phyloP scores from a whole-genome alignment of 2,329 filamentous ascomycete species.

The Didymella glomerata region DNA sequence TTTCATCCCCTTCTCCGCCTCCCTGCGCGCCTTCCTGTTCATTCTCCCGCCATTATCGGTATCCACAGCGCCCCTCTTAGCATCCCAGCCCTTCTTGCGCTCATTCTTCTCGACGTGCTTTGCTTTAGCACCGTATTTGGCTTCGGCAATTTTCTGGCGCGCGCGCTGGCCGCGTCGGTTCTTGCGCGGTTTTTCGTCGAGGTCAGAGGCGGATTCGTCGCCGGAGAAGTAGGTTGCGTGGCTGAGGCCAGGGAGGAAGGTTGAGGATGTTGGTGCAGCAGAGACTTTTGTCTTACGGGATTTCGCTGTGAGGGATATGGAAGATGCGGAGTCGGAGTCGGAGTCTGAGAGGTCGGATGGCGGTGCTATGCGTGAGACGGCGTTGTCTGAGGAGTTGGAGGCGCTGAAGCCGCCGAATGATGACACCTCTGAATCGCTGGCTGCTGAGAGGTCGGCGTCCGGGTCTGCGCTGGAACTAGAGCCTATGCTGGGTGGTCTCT shows the following conservation, averaged over 20 bases:
- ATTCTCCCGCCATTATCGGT: constrained; percentile 30
- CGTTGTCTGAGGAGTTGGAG: constrained; percentile 6
- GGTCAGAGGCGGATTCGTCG: constrained; percentile 73
- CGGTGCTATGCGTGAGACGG: constrained; percentile 21
- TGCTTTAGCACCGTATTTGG: constrained; percentile 77
- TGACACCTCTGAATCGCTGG: constrained; percentile 20
- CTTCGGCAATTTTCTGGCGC: constrained; percentile 80
- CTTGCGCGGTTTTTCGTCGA: constrained; percentile 67
- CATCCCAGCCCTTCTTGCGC: constrained; percentile 66
- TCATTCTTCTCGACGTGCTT: constrained; percentile 67
- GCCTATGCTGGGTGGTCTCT: constrained; percentile 44
- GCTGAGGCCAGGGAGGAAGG: constrained; percentile 78
- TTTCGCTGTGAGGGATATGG: constrained; percentile 20
- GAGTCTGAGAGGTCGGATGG: constrained; percentile 26
- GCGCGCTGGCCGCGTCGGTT: constrained; percentile 80
- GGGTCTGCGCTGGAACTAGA: constrained; percentile 36
- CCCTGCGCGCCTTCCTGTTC: constrained; percentile 33
- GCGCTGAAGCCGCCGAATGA: constrained; percentile 21
- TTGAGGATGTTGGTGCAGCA: constrained; percentile 54
- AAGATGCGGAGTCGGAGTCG: constrained; percentile 28
- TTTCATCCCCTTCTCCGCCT: constrained; percentile 26
- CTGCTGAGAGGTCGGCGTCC: constrained; percentile 32
- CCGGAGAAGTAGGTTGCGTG: constrained; percentile 81
- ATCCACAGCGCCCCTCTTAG: constrained; percentile 63
- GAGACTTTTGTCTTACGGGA: constrained; percentile 21